Evolutionary conservation across 306 rosid species (phyloP).

Genomic region (Citrullus amarus): DNA sequence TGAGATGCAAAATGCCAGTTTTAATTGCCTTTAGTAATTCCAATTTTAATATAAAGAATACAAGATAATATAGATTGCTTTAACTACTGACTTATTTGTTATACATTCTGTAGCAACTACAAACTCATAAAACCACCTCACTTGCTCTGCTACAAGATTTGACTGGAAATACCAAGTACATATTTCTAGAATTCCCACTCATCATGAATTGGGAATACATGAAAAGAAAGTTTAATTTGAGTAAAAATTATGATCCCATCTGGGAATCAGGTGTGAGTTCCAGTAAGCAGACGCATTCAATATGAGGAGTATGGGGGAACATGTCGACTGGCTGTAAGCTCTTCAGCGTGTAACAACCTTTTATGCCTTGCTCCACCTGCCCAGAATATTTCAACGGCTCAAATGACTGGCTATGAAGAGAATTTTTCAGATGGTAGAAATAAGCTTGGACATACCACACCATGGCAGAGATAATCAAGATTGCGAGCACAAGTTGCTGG

Average conservation of each 20-base stretch:
- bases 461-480: slow-evolving; percentile 89
- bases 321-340: slow-evolving; percentile 88
- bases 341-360: slow-evolving; percentile 73
- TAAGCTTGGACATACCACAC: slow-evolving; percentile 48
- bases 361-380: slow-evolving; percentile 62
- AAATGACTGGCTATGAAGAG: not conserved
- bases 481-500: slow-evolving; percentile 96
- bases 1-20: not conserved
- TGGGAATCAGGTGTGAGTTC: slow-evolving; percentile 45
- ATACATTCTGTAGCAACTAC: not conserved
- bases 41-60: not conserved
- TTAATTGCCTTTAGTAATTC: not conserved
- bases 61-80: not conserved
- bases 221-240: not conserved
- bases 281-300: slow-evolving; percentile 78
- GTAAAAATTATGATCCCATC: not conserved
- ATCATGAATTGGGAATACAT: not conserved
- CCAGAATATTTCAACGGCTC: slow-evolving; percentile 16
- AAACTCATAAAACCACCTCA: not conserved
- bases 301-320: slow-evolving; percentile 99
- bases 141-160: not conserved
- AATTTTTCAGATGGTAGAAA: not conserved
- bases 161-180: not conserved
- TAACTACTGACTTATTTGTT: not conserved
- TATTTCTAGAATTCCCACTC: not conserved